Evolutionary conservation across 768 basidiomycete species (phyloP), one percentile per base, ranked within the genome.

Genomic region (Mycena vitilis): DNA sequence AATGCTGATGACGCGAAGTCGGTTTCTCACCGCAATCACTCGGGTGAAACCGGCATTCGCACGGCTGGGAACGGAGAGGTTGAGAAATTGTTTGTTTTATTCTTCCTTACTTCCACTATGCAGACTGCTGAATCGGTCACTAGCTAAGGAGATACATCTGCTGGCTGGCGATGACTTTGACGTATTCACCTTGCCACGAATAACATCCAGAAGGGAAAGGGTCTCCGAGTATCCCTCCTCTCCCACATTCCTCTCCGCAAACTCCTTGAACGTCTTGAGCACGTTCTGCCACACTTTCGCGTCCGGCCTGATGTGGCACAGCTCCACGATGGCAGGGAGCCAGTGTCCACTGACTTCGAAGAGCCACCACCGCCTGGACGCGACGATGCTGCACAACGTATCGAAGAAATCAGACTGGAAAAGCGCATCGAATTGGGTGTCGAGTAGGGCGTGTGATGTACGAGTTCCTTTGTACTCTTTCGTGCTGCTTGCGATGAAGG

Each of bases 391-490:
- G 47, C 78, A 75, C n/a, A 82, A 67, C 5, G 77, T 77, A 8
- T 79, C 75, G 74, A 83, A 81, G 65, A 83, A 80, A 60, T 80
- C 76, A n/a, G 81, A 82, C 34, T 75, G 67, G 70, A 82, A 80
- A 18, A 83, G 73, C 12, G 65, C 62, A 42, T 81, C 77, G 30
- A 81, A 63, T 48, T 71, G 68, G 23, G 62, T 47, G 36, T 69
- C 45, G 38, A 73, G 68, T 4, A 69, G 65, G 7, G 66, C 15
- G 18, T 61, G 63, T 44, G 49, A 45, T 34, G n/a, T 36, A 25
- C 16, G 4, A 56, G 58, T 40, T 53, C 45, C 16, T 59, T 71
- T 47, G 61, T 69, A 67, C 63, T 76, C 49, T 1, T 66, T 56
- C 2, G 76, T 70, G 40, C 74, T 75, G 60, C 79, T 79, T 11